phyloP scores from a whole-genome alignment of 202 grass and related monocot genomes.

The Hordeum pubiflorum region DNA sequence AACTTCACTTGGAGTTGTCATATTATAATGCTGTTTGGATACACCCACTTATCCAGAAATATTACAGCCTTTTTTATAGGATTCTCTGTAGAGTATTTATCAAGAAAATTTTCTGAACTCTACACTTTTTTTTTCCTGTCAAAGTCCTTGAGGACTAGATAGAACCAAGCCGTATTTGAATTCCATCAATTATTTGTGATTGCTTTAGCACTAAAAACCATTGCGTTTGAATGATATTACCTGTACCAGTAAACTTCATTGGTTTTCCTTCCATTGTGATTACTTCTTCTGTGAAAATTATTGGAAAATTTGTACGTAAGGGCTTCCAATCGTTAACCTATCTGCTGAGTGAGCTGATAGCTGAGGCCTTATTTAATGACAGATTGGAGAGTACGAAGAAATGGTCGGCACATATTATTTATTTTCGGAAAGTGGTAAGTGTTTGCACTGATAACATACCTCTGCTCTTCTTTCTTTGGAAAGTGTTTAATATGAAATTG shows the following conservation, averaged over 20 bases:
- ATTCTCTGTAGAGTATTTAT: neutral
- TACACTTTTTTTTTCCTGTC: neutral
- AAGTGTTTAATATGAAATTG: neutral
- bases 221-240: neutral
- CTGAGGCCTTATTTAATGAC: slow-evolving; percentile 31
- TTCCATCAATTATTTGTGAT: neutral
- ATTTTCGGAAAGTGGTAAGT: slow-evolving; percentile 55
- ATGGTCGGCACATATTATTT: slow-evolving; percentile 60
- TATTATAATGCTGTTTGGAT: neutral
- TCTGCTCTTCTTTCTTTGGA: neutral
- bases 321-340: neutral
- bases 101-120: neutral
- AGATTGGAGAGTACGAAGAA: slow-evolving; percentile 71
- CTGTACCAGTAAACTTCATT: neutral
- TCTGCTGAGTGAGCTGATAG: neutral
- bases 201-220: neutral
- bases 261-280: neutral
- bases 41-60: neutral
- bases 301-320: neutral
- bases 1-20: neutral
- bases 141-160: neutral
- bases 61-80: neutral
- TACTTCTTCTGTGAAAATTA: neutral
- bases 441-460: neutral
- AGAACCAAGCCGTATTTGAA: neutral